Base-by-base conservation (phyloP, 805 yeast genomes). In the Saturnispora gosingensis region DNA sequence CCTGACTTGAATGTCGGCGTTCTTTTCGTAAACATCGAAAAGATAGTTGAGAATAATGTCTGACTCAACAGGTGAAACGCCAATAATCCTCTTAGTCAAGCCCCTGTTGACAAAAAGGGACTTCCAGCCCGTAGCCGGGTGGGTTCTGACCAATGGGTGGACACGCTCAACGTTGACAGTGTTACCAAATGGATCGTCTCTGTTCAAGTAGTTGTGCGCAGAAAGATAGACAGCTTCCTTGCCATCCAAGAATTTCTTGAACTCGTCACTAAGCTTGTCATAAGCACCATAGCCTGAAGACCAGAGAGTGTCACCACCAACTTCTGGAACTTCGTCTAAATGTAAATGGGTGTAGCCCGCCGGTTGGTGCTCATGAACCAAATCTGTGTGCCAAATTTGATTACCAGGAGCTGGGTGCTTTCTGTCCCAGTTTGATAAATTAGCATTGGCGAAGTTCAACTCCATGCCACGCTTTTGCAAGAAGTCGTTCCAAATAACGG, bases 61-160 rank as follows among this genome's bases (percentile, higher is more conserved):
- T 15, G 76, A 69, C 63, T 80, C 84, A 48, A 66, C 75, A 28
- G 73, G 73, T 51, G 75, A 73, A 50, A 79, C 68, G 0, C 82
- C 83, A 13, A 73, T 72, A 51, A 80, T 79, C 55, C 78, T 68
- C 40, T 59, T 68, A 6, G 82, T 78, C 72, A 72, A 70, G 22
- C 70, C 65, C 46, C 79, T 70, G 63, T 78, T 77, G 36, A 78
- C 78, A 56, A 68, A 80, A 55, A 80, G 66, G 2, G 78, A 68
- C 64, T 81, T 81, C 77, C 79, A 72, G 34, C 83, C 83, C 28
- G 85, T 80, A 13, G 75, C 82, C 9, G 86, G 85, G 58, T 81
- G 83, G 32, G 83, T 78, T 66, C 85, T 73, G 27, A 81, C 74
- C 20, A 81, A 55, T 3, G 84, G 85, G 63, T 81, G 86, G 53